phyloP scores from a whole-genome alignment of 73 alveolate genomes.

The Urostyla sp. region DNA sequence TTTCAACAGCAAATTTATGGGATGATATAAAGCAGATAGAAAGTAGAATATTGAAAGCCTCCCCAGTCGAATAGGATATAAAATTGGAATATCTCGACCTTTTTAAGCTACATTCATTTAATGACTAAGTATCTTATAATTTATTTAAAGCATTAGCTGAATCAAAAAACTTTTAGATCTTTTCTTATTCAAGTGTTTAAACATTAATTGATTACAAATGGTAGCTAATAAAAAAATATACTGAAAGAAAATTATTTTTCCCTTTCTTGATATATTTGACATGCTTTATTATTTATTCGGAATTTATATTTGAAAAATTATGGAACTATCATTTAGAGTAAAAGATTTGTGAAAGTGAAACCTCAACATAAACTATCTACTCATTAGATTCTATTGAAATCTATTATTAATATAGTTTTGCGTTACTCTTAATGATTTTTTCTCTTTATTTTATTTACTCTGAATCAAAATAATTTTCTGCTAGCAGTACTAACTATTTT shows the following conservation, averaged over 20 bases:
- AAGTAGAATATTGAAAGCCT: conserved; percentile 11
- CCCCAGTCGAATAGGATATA: conserved; percentile 32
- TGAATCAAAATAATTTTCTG: background rate
- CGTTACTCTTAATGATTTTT: too few species aligned
- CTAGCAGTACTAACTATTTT: conserved; percentile 14
- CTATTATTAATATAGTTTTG: too few species aligned
- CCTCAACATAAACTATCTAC: too few species aligned
- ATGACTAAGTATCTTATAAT: conserved; percentile 12
- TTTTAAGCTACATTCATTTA: conserved; percentile 22
- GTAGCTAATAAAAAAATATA: conserved; percentile 45
- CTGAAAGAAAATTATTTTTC: conserved; percentile 18
- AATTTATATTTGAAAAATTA: too few species aligned
- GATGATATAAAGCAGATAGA: conserved; percentile 14
- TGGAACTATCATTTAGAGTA: too few species aligned
- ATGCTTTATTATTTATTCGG: conserved; percentile 15
- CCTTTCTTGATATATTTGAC: conserved; percentile 28
- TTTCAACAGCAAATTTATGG: conserved; percentile 27
- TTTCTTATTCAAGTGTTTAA: conserved; percentile 14
- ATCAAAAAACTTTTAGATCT: conserved; percentile 25
- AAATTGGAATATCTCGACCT: conserved; percentile 19
- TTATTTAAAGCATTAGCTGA: conserved; percentile 39
- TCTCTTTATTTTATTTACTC: conserved; percentile 18
- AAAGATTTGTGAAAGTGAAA: too few species aligned
- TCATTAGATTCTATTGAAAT: too few species aligned
- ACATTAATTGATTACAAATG: conserved; percentile 53